These are phyloP conservation scores for Naegleria gruberi DNA, from an alignment of 208 protist species.

Conservation along the genomic window DNA sequence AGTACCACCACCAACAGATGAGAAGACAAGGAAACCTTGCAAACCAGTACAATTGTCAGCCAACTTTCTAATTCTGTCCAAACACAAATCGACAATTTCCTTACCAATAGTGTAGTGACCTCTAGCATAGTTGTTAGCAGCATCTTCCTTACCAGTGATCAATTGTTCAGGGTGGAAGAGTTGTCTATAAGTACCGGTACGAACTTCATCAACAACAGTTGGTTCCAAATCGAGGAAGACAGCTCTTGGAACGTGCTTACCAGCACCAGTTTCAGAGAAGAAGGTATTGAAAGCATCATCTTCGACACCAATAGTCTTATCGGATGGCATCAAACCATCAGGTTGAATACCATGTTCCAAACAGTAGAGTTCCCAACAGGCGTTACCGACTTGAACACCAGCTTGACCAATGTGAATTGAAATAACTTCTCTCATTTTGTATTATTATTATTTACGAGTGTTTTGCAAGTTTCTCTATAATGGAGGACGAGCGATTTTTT, in stretches of 20 bases:
- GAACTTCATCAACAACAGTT: slow-evolving; percentile 80
- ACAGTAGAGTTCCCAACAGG: slow-evolving; percentile 88
- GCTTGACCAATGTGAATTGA: slow-evolving; percentile 90
- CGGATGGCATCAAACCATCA: slow-evolving; percentile 62
- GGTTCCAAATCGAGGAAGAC: slow-evolving; percentile 91
- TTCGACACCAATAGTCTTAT: slow-evolving; percentile 49
- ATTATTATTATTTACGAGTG: background rate
- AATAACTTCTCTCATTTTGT: slow-evolving; percentile 77
- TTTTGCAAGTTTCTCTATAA: background rate
- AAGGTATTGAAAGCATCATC: slow-evolving; percentile 92
- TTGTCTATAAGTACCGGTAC: slow-evolving; percentile 71
- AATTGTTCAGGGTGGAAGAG: slow-evolving; percentile 89
- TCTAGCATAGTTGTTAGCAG: slow-evolving; percentile 90
- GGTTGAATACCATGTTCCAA: slow-evolving; percentile 78
- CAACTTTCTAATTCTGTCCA: slow-evolving; percentile 86
- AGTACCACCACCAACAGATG: slow-evolving; percentile 91
- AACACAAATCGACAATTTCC: slow-evolving; percentile 75
- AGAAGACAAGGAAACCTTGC: slow-evolving; percentile 92
- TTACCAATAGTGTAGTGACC: slow-evolving; percentile 92
- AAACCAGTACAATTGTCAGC: slow-evolving; percentile 89
- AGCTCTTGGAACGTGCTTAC: slow-evolving; percentile 75
- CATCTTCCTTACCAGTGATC: slow-evolving; percentile 85
- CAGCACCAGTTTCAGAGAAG: slow-evolving; percentile 79
- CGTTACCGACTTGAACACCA: slow-evolving; percentile 93
- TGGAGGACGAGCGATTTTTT: background rate